Percentiles rank a stretch among this genome's conserved stretches.
Evolutionary conservation across 1,284 basidiomycete genomes (phyloP).

Genomic region (Apiotrichum akiyoshidainum): DNA sequence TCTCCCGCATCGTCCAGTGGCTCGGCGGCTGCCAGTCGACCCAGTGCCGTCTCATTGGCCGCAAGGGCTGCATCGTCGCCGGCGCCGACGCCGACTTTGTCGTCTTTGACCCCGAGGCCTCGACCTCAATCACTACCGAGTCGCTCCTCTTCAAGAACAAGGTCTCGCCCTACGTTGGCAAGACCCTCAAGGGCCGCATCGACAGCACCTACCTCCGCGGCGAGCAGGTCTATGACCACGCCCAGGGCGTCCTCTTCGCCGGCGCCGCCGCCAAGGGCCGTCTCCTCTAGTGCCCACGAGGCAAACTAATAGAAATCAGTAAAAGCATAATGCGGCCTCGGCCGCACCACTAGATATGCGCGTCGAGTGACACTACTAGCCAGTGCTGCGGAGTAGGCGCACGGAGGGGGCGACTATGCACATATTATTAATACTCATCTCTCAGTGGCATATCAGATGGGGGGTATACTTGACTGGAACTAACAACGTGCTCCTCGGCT

Average conservation of each 20-base stretch:
- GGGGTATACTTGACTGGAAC: no score
- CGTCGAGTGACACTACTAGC: no score
- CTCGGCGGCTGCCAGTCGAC: conserved; percentile 66
- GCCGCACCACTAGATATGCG: no score
- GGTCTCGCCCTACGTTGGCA: conserved; percentile 78
- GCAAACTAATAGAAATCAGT: no score
- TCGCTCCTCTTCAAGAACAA: conserved; percentile 85
- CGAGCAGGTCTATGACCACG: conserved; percentile 60
- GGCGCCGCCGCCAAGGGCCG: background rate
- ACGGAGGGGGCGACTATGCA: no score
- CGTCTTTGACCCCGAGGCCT: conserved; percentile 70
- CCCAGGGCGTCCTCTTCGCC: conserved; percentile 4
- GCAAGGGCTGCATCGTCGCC: conserved; percentile 67
- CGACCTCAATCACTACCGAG: conserved; percentile 53
- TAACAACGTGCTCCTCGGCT: no score
- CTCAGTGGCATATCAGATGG: no score
- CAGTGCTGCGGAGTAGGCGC: no score
- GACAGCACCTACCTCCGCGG: conserved; percentile 75
- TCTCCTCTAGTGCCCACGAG: background rate
- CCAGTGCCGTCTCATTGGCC: conserved; percentile 66
- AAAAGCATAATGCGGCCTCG: no score
- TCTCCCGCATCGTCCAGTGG: conserved; percentile 70
- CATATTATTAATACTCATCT: no score
- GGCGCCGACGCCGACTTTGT: conserved; percentile 82
- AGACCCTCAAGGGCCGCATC: conserved; percentile 66